Evolutionary conservation across 1,284 basidiomycete species (phyloP), one percentile per base, ranked within the genome.

Genomic region (Leccinum fuscescens): DNA sequence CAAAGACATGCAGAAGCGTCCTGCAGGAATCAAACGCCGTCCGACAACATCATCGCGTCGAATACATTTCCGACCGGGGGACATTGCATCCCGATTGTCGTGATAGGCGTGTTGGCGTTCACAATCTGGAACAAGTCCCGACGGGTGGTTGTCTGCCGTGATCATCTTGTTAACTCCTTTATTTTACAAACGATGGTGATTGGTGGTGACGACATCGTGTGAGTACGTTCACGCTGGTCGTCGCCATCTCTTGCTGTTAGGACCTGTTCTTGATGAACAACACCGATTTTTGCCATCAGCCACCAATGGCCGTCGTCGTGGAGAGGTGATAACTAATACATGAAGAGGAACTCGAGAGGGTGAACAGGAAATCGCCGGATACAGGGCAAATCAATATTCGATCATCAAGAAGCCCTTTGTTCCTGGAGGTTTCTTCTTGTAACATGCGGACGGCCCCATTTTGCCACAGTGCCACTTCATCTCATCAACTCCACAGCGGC

Each of bases 331-430:
- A 17, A 56, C 15, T n/a, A 24, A 24, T 15, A 24, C 22, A 15
- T 15, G 14, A 22, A 49, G 12, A 12, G 17, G 42, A 44, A 14
- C 12, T 4, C 14, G 8, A 50, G 24, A 50, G 9, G 48, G 24
- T 24, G 29, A 24, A 54, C 37, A 55, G 22, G 11, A 52, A 37
- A n/a, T 8, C 6, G 14, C 50, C 27, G 44, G 20, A 9, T 15
- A 12, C 29, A 48, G 11, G 5, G 12, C 4, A 49, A 54, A 49
- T 53, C 48, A 44, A 27, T 11, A 53, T 61, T 29, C 22, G 51
- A 60, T 61, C 54, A 64, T 66, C 58, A 61, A 46, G 44, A 46
- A 46, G 17, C 20, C 44, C 20, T 20, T 12, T 46, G 20, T 46
- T 7, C 44, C 44, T 44, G 42, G 17, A 44, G 42, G 42, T 17